Conservation (phyloP, 2,329 filamentous ascomycete species). For the Microcyclospora pomicola region DNA sequence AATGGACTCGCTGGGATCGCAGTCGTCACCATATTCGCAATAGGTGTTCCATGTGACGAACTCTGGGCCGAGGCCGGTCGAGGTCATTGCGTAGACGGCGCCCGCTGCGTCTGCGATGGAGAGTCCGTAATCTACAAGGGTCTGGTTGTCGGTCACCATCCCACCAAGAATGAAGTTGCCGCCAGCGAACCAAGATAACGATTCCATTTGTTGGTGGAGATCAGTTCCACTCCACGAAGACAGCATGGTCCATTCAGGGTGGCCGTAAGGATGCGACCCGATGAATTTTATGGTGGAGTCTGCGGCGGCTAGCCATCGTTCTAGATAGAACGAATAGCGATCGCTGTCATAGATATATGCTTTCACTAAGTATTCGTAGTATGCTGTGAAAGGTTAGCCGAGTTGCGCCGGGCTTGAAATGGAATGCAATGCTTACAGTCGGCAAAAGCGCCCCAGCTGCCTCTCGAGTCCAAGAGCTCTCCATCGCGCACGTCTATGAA, state of each 20-base stretch:
- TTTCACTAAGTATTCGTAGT: conserved; percentile 24
- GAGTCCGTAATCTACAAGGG: conserved; percentile 18
- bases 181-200: conserved; percentile 21
- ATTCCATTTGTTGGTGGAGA: conserved; percentile 14
- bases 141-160: conserved; percentile 15
- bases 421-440: conserved; percentile 45
- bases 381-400: conserved; percentile 8
- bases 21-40: conserved; percentile 14
- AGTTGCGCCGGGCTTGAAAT: conserved; percentile 54
- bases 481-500: conserved; percentile 17
- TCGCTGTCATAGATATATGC: conserved; percentile 21
- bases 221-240: conserved; percentile 12
- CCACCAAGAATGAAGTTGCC: conserved; percentile 22
- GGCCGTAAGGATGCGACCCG: conserved; percentile 17
- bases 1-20: conserved; percentile 7
- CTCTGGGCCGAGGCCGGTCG: conserved; percentile 17
- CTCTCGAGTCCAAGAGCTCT: conserved; percentile 13
- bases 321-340: conserved; percentile 14
- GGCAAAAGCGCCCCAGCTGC: conserved; percentile 19
- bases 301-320: conserved; percentile 18
- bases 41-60: conserved; percentile 15
- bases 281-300: conserved; percentile 20
- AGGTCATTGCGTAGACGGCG: conserved; percentile 10
- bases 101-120: conserved; percentile 16
- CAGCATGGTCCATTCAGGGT: conserved; percentile 19